Conservation (phyloP, 768 basidiomycete genomes). For the Heimioporus sp. region DNA sequence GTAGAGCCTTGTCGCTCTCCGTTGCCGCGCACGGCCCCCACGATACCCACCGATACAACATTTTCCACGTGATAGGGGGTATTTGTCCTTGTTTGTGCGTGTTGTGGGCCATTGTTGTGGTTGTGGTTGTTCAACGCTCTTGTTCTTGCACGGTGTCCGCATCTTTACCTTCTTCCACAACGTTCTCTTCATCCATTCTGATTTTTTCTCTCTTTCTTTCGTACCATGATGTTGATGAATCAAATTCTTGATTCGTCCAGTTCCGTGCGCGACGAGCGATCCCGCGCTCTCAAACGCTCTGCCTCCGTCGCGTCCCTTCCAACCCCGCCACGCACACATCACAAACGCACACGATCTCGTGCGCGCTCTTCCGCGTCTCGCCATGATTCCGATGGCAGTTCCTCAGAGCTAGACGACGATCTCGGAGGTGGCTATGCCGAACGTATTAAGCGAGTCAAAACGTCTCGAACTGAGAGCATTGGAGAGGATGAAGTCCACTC, state of each 20-base stretch:
- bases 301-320: conserved; percentile 64
- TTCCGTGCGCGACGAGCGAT: conserved; percentile 11
- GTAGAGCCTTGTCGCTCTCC: too few species aligned
- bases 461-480: conserved; percentile 9
- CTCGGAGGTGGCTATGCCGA: conserved; percentile 8
- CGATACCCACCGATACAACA: too few species aligned
- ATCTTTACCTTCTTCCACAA: conserved; percentile 18
- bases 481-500: conserved; percentile 19
- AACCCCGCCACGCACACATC: conserved; percentile 61
- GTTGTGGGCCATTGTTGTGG: conserved; percentile 12
- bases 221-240: conserved; percentile 28
- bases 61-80: too few species aligned
- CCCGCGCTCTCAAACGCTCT: conserved; percentile 54
- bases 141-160: conserved; percentile 10
- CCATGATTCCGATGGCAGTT: conserved; percentile 39
- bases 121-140: background rate
- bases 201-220: background rate
- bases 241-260: conserved; percentile 35
- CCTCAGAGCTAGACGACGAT: conserved; percentile 32
- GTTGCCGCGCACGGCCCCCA: too few species aligned
- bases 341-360: conserved; percentile 45
- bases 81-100: conserved; percentile 16
- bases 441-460: conserved; percentile 16
- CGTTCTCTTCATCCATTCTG: conserved; percentile 11
- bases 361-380: conserved; percentile 47